These are phyloP conservation scores for Pterocarpus macrocarpus DNA, from an alignment of 306 rosid species.

Conservation along the genomic window DNA sequence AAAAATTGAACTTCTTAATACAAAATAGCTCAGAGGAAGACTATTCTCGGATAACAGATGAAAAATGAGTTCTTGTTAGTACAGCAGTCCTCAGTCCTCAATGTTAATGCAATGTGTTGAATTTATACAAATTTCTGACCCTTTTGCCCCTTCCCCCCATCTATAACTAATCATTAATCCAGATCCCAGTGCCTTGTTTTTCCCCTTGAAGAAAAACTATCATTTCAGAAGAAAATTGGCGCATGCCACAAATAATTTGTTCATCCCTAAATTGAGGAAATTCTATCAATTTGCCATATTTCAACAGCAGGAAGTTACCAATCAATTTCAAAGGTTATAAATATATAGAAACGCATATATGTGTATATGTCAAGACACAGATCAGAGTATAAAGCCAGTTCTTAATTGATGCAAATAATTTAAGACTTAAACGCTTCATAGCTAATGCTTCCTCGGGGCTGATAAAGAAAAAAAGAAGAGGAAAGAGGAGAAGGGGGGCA, in stretches of 20 bases:
- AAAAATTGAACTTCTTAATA: neutral
- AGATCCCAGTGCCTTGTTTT: neutral
- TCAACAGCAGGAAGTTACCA: constrained; percentile 5
- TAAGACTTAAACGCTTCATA: constrained; percentile 11
- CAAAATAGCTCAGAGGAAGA: constrained; percentile 7
- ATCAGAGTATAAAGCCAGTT: neutral
- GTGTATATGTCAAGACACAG: constrained; percentile 9
- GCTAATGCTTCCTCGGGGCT: constrained; percentile 9
- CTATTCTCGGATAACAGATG: constrained; percentile 2
- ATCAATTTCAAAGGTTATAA: constrained; percentile 8
- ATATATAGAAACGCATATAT: neutral
- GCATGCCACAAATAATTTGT: neutral
- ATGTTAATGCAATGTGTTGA: too few species aligned
- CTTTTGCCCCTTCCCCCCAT: neutral
- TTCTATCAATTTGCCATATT: constrained; percentile 8
- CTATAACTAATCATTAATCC: neutral
- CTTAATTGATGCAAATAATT: constrained; percentile 7
- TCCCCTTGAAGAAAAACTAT: neutral
- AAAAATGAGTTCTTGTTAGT: neutral
- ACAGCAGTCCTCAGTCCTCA: too few species aligned
- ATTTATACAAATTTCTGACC: too few species aligned
- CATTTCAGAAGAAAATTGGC: constrained; percentile 3
- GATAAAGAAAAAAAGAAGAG: neutral
- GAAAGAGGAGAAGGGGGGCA: neutral
- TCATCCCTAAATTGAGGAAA: constrained; percentile 22